Evolutionary conservation across 306 rosid genomes (phyloP), one percentile per base, ranked within the genome.

Genomic region (Quercus gilva): DNA sequence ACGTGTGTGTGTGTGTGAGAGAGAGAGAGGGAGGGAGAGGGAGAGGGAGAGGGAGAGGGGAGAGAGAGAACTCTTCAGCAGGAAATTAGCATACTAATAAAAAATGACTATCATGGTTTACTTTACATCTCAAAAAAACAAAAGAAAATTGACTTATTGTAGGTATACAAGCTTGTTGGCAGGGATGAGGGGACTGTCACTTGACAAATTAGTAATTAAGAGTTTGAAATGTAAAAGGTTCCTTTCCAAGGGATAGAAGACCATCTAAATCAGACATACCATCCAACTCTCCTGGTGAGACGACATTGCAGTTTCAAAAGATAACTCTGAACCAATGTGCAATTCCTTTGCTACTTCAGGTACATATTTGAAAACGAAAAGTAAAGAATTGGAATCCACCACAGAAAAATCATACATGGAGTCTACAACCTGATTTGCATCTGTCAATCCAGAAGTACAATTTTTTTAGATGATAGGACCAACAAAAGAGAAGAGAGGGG

Each of bases 361-460:
- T 63, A 91, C 92, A 76, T 95, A 73, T 76, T 91, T 90, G 87
- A 91, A 91, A 79, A 95, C 82, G 85, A 95, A 95, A 77, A 8
- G 87, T 74, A 95, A 87, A 13, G 97, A 93, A 88, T 95, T 95
- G 87, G 99, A 92, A 89, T 95, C 99, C 81, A 88, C 87, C 23
- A 95, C 98, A 79, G 98, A 84, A 51, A 95, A 82, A 71, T 95
- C 98, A 79, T 86, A 95, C 60, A 87, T 93, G 78, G 99, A 86
- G 63, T 95, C 92, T 77, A 86, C 73, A 75, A 93, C 81, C 81
- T 78, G 89, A 83, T 88, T 89, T 55, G 86, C 74, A 81, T 87
- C 99, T 95, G 92, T 75, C 83, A 89, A 60, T 73, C 63, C 56
- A 85, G 69, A 83, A 59, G 74, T 57, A 33, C 58, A 51, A 18